Conservation (phyloP, 2,329 filamentous ascomycete species). For the Fusarium vanettenii region DNA sequence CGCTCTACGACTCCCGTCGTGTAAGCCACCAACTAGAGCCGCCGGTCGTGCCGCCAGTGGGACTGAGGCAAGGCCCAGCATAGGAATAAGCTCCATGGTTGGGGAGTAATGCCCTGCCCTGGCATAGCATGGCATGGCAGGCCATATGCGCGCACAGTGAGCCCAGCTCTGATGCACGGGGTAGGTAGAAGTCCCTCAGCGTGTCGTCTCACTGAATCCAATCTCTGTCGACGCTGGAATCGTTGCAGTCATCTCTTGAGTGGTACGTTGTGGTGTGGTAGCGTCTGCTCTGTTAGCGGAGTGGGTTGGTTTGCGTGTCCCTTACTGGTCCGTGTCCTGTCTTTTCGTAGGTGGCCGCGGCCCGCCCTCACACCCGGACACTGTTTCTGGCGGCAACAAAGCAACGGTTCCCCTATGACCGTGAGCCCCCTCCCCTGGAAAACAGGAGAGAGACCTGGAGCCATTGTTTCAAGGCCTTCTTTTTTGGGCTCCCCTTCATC, state of each 20-base stretch:
- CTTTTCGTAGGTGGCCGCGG: conserved; percentile 8
- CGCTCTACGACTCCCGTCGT: neutral
- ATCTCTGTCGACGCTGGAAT: neutral
- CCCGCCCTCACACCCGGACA: conserved; percentile 13
- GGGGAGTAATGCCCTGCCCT: neutral
- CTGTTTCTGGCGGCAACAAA: conserved; percentile 25
- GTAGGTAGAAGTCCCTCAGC: conserved; percentile 11
- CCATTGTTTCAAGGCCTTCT: conserved; percentile 40
- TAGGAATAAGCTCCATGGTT: neutral
- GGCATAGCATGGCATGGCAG: neutral
- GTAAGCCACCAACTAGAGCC: conserved; percentile 9
- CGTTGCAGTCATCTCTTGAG: neutral
- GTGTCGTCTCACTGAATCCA: conserved; percentile 20
- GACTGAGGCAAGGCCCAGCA: neutral
- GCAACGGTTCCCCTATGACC: neutral
- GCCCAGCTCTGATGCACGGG: conserved; percentile 14
- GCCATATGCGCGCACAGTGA: conserved; percentile 16
- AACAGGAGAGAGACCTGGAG: neutral
- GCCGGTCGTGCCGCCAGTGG: conserved; percentile 22
- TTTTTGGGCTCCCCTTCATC: conserved; percentile 23
- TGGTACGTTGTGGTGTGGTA: conserved; percentile 6
- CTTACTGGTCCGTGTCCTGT: conserved; percentile 32
- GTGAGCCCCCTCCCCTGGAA: neutral
- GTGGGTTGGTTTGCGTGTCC: conserved; percentile 29
- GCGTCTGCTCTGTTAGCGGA: conserved; percentile 15